Conservation (phyloP, 352 stramenopile species). For the Phytophthora megakarya region DNA sequence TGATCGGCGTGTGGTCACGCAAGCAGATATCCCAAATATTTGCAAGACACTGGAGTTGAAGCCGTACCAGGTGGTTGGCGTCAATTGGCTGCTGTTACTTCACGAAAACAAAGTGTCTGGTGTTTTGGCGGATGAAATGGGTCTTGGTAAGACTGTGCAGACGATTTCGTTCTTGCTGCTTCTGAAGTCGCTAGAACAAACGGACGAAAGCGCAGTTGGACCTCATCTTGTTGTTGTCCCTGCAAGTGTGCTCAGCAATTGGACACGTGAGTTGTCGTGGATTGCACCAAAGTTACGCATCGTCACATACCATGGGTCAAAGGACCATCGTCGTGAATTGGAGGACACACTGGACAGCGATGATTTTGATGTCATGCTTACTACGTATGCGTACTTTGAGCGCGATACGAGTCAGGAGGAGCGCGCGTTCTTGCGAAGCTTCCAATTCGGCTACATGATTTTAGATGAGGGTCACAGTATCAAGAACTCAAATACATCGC, state of each 20-base stretch:
- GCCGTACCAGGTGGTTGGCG: slow-evolving; percentile 83
- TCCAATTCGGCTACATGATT: slow-evolving; percentile 92
- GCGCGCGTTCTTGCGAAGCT: slow-evolving; percentile 73
- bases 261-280: slow-evolving; percentile 91
- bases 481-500: slow-evolving; percentile 90
- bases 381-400: slow-evolving; percentile 93
- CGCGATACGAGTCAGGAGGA: slow-evolving; percentile 85
- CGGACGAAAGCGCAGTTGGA: slow-evolving; percentile 34
- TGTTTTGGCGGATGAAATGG: slow-evolving; percentile 91
- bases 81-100: slow-evolving; percentile 84
- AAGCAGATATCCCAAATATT: slow-evolving; percentile 73
- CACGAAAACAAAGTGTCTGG: slow-evolving; percentile 81
- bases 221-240: slow-evolving; percentile 94
- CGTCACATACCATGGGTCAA: slow-evolving; percentile 82
- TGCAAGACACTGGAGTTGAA: slow-evolving; percentile 77
- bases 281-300: slow-evolving; percentile 92
- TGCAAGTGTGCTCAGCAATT: slow-evolving; percentile 93
- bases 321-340: slow-evolving; percentile 63
- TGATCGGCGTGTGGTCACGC: slow-evolving; percentile 57
- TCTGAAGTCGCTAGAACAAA: slow-evolving; percentile 51
- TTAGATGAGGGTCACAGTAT: slow-evolving; percentile 94
- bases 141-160: slow-evolving; percentile 94
- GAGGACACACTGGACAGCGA: slow-evolving; percentile 52
- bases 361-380: slow-evolving; percentile 88
- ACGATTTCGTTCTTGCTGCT: slow-evolving; percentile 82